These are phyloP conservation scores for Eruca vesicaria DNA, from an alignment of 441 rosid species.

Conservation along the genomic window DNA sequence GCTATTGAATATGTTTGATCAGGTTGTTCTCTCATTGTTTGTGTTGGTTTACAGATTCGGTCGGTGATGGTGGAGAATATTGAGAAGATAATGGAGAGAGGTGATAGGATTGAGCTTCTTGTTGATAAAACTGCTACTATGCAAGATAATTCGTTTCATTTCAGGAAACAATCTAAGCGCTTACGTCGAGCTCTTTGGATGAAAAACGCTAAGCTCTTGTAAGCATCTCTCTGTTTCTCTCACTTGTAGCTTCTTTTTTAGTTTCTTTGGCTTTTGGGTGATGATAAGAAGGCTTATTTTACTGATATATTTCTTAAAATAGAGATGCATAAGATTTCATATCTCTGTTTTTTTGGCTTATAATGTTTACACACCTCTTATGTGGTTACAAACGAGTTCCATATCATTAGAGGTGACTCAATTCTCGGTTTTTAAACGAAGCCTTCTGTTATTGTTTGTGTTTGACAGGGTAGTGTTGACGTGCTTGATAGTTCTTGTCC, in stretches of 20 bases:
- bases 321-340: background rate
- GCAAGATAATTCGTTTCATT: slow-evolving; percentile 92
- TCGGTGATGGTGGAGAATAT: slow-evolving; percentile 91
- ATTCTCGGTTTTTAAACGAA: background rate
- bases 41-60: slow-evolving; percentile 53
- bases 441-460: background rate
- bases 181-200: slow-evolving; percentile 92
- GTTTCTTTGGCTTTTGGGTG: background rate
- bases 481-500: slow-evolving; percentile 66
- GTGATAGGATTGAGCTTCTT: slow-evolving; percentile 91
- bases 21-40: too few relatives aligned
- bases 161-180: slow-evolving; percentile 91
- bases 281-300: background rate
- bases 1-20: too few relatives aligned
- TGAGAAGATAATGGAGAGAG: slow-evolving; percentile 94
- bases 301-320: background rate
- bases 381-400: background rate
- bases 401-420: background rate
- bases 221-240: slow-evolving; percentile 39
- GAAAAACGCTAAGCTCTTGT: slow-evolving; percentile 95
- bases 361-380: background rate
- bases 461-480: slow-evolving; percentile 80
- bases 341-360: background rate
- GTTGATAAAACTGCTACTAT: slow-evolving; percentile 97
- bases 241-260: background rate